Evolutionary conservation across 2,329 filamentous ascomycete species (phyloP).

Genomic region (Elsinoe fawcettii): DNA sequence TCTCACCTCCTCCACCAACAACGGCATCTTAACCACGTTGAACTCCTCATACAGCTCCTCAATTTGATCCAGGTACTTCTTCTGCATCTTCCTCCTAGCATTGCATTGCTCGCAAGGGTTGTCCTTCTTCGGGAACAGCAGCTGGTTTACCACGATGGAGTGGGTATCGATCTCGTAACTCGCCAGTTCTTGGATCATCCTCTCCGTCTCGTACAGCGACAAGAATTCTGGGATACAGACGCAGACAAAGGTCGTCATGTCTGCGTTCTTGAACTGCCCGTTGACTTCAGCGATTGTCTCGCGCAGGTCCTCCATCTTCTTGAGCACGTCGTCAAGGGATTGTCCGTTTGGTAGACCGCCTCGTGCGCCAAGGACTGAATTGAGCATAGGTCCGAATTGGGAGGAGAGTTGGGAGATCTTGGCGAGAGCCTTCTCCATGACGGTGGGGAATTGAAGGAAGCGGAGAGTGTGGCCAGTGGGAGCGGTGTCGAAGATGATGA

Average conservation of each 20-base stretch:
- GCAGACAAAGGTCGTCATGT: conserved; percentile 93
- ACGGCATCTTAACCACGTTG: conserved; percentile 96
- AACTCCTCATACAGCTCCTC: conserved; percentile 98
- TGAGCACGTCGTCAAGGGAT: conserved; percentile 82
- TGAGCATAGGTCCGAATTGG: conserved; percentile 93
- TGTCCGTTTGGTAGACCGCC: conserved; percentile 83
- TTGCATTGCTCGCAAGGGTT: conserved; percentile 93
- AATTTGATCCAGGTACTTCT: conserved; percentile 98
- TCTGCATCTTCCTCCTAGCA: conserved; percentile 93
- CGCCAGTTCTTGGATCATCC: conserved; percentile 97
- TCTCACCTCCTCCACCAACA: conserved; percentile 89
- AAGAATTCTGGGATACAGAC: conserved; percentile 98
- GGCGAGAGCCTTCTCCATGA: conserved; percentile 96
- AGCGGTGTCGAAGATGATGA: conserved; percentile 98
- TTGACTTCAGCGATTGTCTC: conserved; percentile 95
- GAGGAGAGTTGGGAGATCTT: conserved; percentile 90
- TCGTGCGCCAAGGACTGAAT: conserved; percentile 74
- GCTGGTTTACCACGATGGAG: conserved; percentile 95
- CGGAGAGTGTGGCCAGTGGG: conserved; percentile 96
- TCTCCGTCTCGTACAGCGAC: conserved; percentile 94
- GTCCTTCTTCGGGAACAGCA: conserved; percentile 80
- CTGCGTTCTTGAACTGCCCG: conserved; percentile 93
- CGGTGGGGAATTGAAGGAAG: conserved; percentile 95
- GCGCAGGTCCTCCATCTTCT: conserved; percentile 88
- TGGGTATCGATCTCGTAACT: conserved; percentile 94